Conservation (phyloP, 2,329 filamentous ascomycete species). For the Penicillium psychrosexuale region DNA sequence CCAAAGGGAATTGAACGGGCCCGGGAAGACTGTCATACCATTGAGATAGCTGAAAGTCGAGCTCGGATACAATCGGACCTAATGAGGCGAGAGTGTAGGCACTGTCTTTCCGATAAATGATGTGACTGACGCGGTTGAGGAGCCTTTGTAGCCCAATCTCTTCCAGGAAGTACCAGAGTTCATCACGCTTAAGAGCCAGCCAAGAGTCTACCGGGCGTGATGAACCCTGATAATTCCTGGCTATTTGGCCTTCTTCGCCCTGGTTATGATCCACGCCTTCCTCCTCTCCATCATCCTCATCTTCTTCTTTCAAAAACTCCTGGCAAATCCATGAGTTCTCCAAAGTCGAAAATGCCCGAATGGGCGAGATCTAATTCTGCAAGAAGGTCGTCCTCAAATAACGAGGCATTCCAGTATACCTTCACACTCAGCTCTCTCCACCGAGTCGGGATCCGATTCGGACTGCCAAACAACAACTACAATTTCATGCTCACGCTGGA, state of each 20-base stretch:
- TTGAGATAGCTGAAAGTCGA: conserved; percentile 78
- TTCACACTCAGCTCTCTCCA: conserved; percentile 71
- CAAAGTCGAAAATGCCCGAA: conserved; percentile 77
- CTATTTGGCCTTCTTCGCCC: neutral
- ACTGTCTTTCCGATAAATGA: conserved; percentile 73
- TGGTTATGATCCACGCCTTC: conserved; percentile 6
- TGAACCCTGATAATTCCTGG: neutral
- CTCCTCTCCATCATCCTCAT: conserved; percentile 45
- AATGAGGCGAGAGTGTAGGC: conserved; percentile 69
- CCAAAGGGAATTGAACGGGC: conserved; percentile 74
- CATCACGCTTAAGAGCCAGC: conserved; percentile 55
- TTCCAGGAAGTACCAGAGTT: conserved; percentile 82
- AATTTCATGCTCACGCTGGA: conserved; percentile 79
- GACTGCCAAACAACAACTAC: conserved; percentile 72
- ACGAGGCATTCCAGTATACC: conserved; percentile 79
- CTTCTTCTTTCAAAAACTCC: conserved; percentile 67
- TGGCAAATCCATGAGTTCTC: conserved; percentile 74
- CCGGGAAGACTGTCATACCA: conserved; percentile 78
- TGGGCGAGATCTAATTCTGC: conserved; percentile 78
- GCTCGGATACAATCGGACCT: conserved; percentile 72
- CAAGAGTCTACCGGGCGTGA: neutral
- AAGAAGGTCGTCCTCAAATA: conserved; percentile 76
- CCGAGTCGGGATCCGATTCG: conserved; percentile 65
- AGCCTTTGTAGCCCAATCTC: conserved; percentile 76
- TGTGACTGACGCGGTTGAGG: conserved; percentile 73